Evolutionary conservation across 1,139 yeast genomes (phyloP), one percentile per base, ranked within the genome.

Genomic region (Zhuliangozyma blackwelliae): DNA sequence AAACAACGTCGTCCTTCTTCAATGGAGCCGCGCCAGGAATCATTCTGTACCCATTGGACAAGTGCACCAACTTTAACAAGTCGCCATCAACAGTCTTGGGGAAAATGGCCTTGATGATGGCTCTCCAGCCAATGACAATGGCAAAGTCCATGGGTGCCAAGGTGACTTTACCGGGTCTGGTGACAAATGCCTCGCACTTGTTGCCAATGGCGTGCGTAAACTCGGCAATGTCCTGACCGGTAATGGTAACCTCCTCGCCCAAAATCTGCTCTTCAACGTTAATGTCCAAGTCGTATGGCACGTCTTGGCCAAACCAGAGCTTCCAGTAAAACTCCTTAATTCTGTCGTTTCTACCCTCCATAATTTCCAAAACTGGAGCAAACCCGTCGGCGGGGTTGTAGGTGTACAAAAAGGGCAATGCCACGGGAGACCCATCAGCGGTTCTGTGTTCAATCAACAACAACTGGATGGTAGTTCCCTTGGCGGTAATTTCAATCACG

Each of bases 121-220:
- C 95, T 69, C 84, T 85, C 99, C 99, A 92, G 34, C 98, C 98
- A 54, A 90, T 79, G 42, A 94, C 97, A 63, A 92, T 92, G 37
- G 98, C 97, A 59, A 90, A 94, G 72, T 92, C 99, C 97, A 92
- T 92, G 55, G 99, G 99, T 37, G 98, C 98, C 53, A 80, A 75
- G 43, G 89, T 81, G 35, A 74, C 75, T 65, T 86, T 84, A 50
- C 95, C 95, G 37, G 87, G 79, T 71, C 96, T 82, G 45, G 82
- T 76, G 46, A 90, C 96, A 53, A 89, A 92, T 40, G 95, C 96
- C 66, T 90, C 97, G 64, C 96, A 89, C 51, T 85, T 85, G 77
- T 92, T 92, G 54, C 97, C 97, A 61, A 92, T 87, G 44, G 97
- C 97, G 54, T 90, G 97, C 29, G 96, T 90, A 61, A 92, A 88